These are phyloP conservation scores for Mortierella sp. DNA, from an alignment of 371 early-diverging fungal species.

Conservation along the genomic window DNA sequence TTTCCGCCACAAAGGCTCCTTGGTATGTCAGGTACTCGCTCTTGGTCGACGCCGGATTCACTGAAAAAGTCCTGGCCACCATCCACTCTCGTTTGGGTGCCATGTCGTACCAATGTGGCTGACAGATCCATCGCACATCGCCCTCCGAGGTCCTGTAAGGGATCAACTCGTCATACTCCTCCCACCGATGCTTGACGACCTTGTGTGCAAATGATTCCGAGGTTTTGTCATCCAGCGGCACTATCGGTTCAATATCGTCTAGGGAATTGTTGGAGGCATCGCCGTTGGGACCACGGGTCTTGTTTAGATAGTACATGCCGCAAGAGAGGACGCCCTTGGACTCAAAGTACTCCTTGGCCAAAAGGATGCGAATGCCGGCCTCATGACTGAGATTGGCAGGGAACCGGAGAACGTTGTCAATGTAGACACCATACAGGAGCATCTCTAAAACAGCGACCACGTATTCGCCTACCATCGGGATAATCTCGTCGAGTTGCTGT, in stretches of 20 bases:
- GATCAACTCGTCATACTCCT: constrained; percentile 9
- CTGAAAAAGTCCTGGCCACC: constrained; percentile 19
- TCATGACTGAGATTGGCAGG: constrained; percentile 17
- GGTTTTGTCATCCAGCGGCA: constrained; percentile 9
- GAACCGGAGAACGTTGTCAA: neutral
- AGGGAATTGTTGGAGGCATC: neutral
- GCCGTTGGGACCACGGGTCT: neutral
- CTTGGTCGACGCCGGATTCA: constrained; percentile 14
- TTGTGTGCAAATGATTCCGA: neutral
- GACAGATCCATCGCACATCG: constrained; percentile 38
- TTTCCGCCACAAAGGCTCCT: constrained; percentile 30
- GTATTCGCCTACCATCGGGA: constrained; percentile 21
- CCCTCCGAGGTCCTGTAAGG: constrained; percentile 24
- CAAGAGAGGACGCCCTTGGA: neutral
- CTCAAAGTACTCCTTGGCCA: neutral
- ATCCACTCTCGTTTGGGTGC: constrained; percentile 12
- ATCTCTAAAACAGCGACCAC: constrained; percentile 40
- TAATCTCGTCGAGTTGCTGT: neutral
- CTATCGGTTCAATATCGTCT: neutral
- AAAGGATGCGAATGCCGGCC: neutral
- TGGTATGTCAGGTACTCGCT: constrained; percentile 22
- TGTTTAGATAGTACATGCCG: neutral
- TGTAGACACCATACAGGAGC: constrained; percentile 22
- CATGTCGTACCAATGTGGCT: constrained; percentile 20
- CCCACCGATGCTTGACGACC: constrained; percentile 1